Percentiles rank a stretch among this genome's conserved stretches.
These are phyloP conservation scores for Umbelopsis sp. DNA, from an alignment of 192 early-diverging fungal genomes.

Conservation along the genomic window DNA sequence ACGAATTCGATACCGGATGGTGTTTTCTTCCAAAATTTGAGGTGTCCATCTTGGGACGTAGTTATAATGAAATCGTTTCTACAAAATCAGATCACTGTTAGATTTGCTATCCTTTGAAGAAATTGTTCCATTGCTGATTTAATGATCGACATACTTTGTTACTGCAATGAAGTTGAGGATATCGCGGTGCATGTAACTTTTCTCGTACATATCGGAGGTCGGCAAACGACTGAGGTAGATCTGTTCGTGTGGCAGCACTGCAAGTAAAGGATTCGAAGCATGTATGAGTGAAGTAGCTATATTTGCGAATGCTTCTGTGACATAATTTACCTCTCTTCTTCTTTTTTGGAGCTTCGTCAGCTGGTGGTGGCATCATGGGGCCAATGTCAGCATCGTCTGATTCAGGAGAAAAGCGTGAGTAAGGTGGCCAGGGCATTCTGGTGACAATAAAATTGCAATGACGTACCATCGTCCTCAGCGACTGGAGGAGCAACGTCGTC, in stretches of 20 bases:
- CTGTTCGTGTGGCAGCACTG: slow-evolving; percentile 68
- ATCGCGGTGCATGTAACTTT: slow-evolving; percentile 96
- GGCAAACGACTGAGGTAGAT: slow-evolving; percentile 84
- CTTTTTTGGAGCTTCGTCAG: slow-evolving; percentile 29
- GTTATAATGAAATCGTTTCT: slow-evolving; percentile 94
- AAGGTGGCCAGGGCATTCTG: not conserved
- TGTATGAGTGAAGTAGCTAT: not conserved
- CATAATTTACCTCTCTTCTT: slow-evolving; percentile 35
- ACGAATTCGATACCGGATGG: slow-evolving; percentile 95
- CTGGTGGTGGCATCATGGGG: slow-evolving; percentile 31
- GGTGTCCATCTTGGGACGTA: slow-evolving; percentile 91
- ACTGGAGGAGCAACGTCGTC: not conserved
- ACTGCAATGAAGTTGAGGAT: slow-evolving; percentile 76
- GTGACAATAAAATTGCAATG: not conserved
- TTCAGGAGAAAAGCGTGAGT: not conserved
- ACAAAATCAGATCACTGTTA: not conserved
- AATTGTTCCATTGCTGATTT: not conserved
- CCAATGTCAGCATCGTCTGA: slow-evolving; percentile 40
- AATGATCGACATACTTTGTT: slow-evolving; percentile 52
- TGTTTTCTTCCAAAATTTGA: slow-evolving; percentile 99
- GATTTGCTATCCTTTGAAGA: not conserved
- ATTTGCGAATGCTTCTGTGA: not conserved
- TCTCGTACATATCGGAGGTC: slow-evolving; percentile 89
- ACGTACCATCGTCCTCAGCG: not conserved
- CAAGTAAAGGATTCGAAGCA: not conserved